Percentiles rank a stretch among this genome's conserved stretches.
Evolutionary conservation across 345 rosid genomes (phyloP).

Genomic region (Dipteronia sinensis): DNA sequence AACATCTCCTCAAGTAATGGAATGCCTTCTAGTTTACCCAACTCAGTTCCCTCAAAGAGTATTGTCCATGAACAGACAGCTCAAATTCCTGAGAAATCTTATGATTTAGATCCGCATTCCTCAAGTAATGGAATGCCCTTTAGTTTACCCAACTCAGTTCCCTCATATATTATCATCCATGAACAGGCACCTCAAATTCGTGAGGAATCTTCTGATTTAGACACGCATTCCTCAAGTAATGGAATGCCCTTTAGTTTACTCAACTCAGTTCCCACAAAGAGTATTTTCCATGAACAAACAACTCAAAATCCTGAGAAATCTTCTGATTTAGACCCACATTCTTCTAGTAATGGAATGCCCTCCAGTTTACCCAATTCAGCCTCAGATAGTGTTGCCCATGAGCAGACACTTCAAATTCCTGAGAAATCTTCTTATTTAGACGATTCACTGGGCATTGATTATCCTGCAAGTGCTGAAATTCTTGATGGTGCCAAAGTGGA

Average conservation of each 20-base stretch:
- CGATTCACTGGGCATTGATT: constrained; percentile 23
- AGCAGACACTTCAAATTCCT: constrained; percentile 31
- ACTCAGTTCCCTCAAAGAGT: constrained; percentile 36
- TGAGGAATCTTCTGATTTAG: constrained; percentile 37
- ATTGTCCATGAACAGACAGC: constrained; percentile 30
- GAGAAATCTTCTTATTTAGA: constrained; percentile 36
- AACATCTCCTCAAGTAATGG: constrained; percentile 28
- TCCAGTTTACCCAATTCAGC: constrained; percentile 28
- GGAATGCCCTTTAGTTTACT: constrained; percentile 27
- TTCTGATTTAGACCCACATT: constrained; percentile 35
- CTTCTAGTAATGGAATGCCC: constrained; percentile 28
- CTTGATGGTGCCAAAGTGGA: constrained; percentile 27
- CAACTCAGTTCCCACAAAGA: constrained; percentile 33
- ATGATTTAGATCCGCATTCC: constrained; percentile 29
- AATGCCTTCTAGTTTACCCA: constrained; percentile 22
- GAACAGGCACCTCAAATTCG: constrained; percentile 36
- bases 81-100: constrained; percentile 35
- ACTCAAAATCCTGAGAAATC: constrained; percentile 34
- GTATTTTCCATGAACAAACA: constrained; percentile 32
- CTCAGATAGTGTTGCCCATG: constrained; percentile 31
- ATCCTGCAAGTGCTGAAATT: constrained; percentile 22
- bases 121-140: constrained; percentile 30
- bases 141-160: constrained; percentile 30
- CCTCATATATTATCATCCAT: constrained; percentile 33
- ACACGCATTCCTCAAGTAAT: constrained; percentile 24